Evolutionary conservation across 2,329 filamentous ascomycete genomes (phyloP), one percentile per base, ranked within the genome.

Genomic region (Penicillium sp.): DNA sequence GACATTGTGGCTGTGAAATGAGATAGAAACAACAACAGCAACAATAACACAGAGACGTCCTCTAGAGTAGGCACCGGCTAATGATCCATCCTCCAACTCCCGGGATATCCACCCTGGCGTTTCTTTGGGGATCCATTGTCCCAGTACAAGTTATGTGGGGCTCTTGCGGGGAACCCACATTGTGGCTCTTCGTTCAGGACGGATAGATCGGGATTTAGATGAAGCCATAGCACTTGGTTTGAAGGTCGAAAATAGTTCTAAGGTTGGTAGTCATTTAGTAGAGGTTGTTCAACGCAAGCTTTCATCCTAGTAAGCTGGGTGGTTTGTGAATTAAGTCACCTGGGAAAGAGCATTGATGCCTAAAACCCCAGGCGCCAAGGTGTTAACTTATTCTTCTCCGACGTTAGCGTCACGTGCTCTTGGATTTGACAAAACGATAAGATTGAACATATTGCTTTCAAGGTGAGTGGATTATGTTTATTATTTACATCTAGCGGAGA

Each of bases 151-250:
- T 42, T 14, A 42, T 23, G 65, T 66, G 65, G 65, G 64, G 65
- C 64, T 55, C 31, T 54, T 65, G 64, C 59, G 65, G 64, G 57
- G 64, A 62, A 59, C 58, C 62, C 58, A 65, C 58, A 25, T 39
- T 35, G 50, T 52, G 50, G 37, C 8, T 7, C 19, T 23, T 21
- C 46, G 10, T 39, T 19, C 19, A 14, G 11, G 8, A 23, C 39
- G 39, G 39, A 23, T 42, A 42, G 19, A 13, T 42, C 39, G 39
- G 25, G 7, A 47, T 31, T 21, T 7, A 47, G n/a, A 4, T 21
- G 8, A 19, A 19, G n/a, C n/a, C 35, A 39, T 19, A 33, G 31
- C 31, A 33, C 27, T 10, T 10, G 9, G 2, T 29, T 4, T 29
- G 27, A 29, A 29, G 35, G n/a, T 39, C 16, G 4, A 19, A 19